Percentiles rank a stretch among this genome's conserved stretches.
phyloP scores from a whole-genome alignment of 805 yeast species.

The Kazachstania kunashirensis region DNA sequence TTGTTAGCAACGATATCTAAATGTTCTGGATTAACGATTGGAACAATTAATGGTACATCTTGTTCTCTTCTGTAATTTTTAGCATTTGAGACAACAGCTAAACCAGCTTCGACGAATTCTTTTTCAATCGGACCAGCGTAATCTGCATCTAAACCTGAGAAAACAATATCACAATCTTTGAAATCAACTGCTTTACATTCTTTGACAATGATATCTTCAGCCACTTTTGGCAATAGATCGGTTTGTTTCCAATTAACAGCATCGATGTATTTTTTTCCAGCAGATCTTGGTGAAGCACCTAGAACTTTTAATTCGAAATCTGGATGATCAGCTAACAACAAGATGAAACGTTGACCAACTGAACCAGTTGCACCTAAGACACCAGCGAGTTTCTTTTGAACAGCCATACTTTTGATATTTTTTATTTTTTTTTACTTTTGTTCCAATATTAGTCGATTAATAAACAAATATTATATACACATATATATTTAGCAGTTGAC shows the following conservation, averaged over 20 bases:
- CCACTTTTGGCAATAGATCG: constrained; percentile 59
- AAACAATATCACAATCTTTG: constrained; percentile 85
- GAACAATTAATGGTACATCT: constrained; percentile 87
- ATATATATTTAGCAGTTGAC: too few relatives aligned
- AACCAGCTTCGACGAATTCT: constrained; percentile 71
- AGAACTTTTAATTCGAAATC: constrained; percentile 74
- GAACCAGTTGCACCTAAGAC: constrained; percentile 97
- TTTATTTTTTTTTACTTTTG: too few relatives aligned
- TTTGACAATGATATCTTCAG: constrained; percentile 52
- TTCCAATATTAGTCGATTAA: too few relatives aligned
- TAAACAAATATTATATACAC: too few relatives aligned
- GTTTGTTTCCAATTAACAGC: constrained; percentile 96
- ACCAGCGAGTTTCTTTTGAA: constrained; percentile 48
- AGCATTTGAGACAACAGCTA: constrained; percentile 86
- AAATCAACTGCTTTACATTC: constrained; percentile 74
- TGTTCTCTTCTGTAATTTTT: constrained; percentile 86
- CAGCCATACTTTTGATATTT: too few relatives aligned
- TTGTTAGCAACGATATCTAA: constrained; percentile 58
- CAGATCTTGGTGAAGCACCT: constrained; percentile 91
- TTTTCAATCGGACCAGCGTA: constrained; percentile 88
- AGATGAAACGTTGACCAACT: constrained; percentile 92
- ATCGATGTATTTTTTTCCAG: constrained; percentile 76
- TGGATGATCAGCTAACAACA: constrained; percentile 78
- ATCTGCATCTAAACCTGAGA: constrained; percentile 89
- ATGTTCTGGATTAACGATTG: constrained; percentile 90